phyloP scores from a whole-genome alignment of 2,329 filamentous ascomycete species.

The Alternaria infectoria region DNA sequence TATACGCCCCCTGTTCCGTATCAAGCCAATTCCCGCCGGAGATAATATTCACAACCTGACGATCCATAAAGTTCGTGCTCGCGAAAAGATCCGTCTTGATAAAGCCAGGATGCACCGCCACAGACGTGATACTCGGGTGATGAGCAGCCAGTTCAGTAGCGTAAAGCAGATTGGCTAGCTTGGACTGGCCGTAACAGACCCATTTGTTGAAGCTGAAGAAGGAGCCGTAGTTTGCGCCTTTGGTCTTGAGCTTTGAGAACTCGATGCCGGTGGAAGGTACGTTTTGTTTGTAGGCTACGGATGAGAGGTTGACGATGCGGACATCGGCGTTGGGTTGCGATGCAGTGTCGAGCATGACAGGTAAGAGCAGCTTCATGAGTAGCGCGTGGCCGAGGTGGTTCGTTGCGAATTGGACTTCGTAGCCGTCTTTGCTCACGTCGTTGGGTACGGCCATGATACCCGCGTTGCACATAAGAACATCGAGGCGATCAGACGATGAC shows the following conservation, averaged over 20 bases:
- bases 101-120: constrained; percentile 57
- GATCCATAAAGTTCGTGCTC: constrained; percentile 30
- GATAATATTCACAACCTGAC: not conserved
- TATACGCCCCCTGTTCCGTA: constrained; percentile 44
- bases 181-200: constrained; percentile 56
- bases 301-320: constrained; percentile 53
- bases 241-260: constrained; percentile 23
- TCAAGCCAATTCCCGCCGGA: not conserved
- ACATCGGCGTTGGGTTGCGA: constrained; percentile 50
- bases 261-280: constrained; percentile 39
- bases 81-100: constrained; percentile 54
- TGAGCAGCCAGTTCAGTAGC: constrained; percentile 49
- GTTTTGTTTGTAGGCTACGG: constrained; percentile 32
- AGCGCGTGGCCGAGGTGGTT: constrained; percentile 60
- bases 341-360: constrained; percentile 51
- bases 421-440: constrained; percentile 53
- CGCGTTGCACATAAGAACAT: constrained; percentile 56
- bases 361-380: constrained; percentile 54
- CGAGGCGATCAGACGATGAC: constrained; percentile 49
- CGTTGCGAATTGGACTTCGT: constrained; percentile 58
- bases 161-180: constrained; percentile 59
- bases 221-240: constrained; percentile 28
- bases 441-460: constrained; percentile 50
- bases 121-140: constrained; percentile 54
- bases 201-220: constrained; percentile 40